A percentile compares a stretch with the other conserved stretches of the same genome.
Conservation (phyloP, 306 rosid species). For the Erythrophleum fordii region DNA sequence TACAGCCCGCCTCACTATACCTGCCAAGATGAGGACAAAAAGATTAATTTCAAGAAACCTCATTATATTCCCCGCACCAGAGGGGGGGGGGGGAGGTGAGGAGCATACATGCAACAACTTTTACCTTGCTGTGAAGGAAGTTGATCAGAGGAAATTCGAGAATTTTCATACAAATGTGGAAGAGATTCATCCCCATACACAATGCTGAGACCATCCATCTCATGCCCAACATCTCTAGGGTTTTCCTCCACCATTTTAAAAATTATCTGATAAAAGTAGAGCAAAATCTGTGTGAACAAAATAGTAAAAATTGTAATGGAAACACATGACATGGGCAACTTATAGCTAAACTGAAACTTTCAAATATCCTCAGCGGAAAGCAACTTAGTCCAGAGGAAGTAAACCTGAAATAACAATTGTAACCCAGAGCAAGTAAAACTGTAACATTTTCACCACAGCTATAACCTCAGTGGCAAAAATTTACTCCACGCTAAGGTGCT, state of each 20-base stretch:
- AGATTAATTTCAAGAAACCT: slow-evolving; percentile 24
- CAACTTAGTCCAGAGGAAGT: slow-evolving; percentile 12
- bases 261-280: slow-evolving; percentile 66
- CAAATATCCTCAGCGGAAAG: neutral
- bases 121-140: slow-evolving; percentile 88
- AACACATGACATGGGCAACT: neutral
- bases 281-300: slow-evolving; percentile 12
- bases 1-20: slow-evolving; percentile 95
- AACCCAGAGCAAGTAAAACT: slow-evolving; percentile 9
- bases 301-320: neutral
- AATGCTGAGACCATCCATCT: slow-evolving; percentile 95
- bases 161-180: slow-evolving; percentile 90
- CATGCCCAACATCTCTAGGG: slow-evolving; percentile 98
- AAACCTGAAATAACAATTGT: neutral
- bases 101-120: neutral
- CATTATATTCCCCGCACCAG: no score
- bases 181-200: slow-evolving; percentile 98
- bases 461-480: neutral
- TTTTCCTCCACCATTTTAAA: slow-evolving; percentile 99
- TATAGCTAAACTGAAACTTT: slow-evolving; percentile 12
- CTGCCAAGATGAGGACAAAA: slow-evolving; percentile 48
- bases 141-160: slow-evolving; percentile 92
- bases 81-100: neutral
- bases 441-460: neutral
- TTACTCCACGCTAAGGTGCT: neutral